Evolutionary conservation across 441 rosid genomes (phyloP).

Genomic region (Geranium incanum): DNA sequence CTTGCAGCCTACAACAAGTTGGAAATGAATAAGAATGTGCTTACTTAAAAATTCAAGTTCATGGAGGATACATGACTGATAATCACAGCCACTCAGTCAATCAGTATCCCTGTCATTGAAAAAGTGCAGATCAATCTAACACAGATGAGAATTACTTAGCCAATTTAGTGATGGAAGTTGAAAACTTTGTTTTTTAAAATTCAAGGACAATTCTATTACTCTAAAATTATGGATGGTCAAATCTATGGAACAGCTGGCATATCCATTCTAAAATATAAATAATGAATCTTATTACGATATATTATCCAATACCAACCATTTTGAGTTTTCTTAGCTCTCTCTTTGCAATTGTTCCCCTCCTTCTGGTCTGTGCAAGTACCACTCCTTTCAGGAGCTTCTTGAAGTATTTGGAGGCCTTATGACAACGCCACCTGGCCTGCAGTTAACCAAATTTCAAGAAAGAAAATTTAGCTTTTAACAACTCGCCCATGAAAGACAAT

Average conservation of each 20-base stretch:
- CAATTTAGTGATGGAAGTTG: not conserved
- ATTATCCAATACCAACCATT: conserved; percentile 34
- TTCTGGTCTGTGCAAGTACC: conserved; percentile 39
- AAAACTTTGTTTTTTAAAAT: not conserved
- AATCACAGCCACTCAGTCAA: conserved; percentile 1
- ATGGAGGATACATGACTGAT: not conserved
- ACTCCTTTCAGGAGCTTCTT: conserved; percentile 46
- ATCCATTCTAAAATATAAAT: not conserved
- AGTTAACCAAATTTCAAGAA: conserved; percentile 16
- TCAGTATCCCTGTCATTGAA: not conserved
- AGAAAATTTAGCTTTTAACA: not conserved
- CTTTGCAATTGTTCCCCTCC: conserved; percentile 36
- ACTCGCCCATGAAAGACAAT: conserved; percentile 4
- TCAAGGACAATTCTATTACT: not conserved
- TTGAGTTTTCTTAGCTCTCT: conserved; percentile 29
- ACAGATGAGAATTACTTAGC: not conserved
- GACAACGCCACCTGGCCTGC: conserved; percentile 82
- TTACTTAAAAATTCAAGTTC: not conserved
- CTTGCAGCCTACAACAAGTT: conserved; percentile 14
- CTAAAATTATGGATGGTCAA: not conserved
- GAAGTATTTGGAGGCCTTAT: conserved; percentile 51
- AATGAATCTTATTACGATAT: conserved; percentile 3
- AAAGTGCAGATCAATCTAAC: not conserved
- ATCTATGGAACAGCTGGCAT: not conserved
- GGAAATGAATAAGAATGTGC: not conserved